Percentiles rank a stretch among this genome's conserved stretches.
Conservation (phyloP, 371 early-diverging fungal species). For the Agmasoma carcini region DNA sequence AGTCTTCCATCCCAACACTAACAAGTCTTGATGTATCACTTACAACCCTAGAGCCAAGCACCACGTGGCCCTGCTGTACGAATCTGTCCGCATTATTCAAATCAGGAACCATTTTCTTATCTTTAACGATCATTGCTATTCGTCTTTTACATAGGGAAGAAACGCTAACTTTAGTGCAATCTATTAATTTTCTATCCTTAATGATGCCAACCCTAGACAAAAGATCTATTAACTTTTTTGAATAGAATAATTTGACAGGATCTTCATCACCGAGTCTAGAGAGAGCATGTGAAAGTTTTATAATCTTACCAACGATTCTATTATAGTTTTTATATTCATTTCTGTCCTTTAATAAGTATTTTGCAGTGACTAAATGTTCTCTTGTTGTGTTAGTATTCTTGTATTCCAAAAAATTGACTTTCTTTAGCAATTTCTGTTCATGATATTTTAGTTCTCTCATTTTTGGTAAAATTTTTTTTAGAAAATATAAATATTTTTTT, state of each 20-base stretch:
- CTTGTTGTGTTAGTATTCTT: conserved; percentile 70
- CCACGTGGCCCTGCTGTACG: conserved; percentile 77
- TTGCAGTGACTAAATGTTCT: conserved; percentile 73
- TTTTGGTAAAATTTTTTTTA: too few relatives aligned
- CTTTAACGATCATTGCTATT: conserved; percentile 76
- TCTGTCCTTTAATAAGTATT: conserved; percentile 73
- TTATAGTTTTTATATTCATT: conserved; percentile 89
- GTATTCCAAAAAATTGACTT: conserved; percentile 92
- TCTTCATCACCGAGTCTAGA: conserved; percentile 73
- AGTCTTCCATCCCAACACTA: conserved; percentile 78
- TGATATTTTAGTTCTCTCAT: conserved; percentile 70
- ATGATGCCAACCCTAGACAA: conserved; percentile 77
- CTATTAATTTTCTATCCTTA: conserved; percentile 65
- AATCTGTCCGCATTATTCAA: conserved; percentile 77
- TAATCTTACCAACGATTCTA: conserved; percentile 67
- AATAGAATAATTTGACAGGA: conserved; percentile 62
- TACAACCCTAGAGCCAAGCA: conserved; percentile 60
- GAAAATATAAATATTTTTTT: too few relatives aligned
- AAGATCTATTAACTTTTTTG: conserved; percentile 68
- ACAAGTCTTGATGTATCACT: conserved; percentile 36
- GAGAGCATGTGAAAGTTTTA: conserved; percentile 68
- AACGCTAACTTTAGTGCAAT: conserved; percentile 71
- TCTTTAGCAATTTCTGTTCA: conserved; percentile 86
- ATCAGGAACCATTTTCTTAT: conserved; percentile 81
- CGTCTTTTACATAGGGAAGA: conserved; percentile 69